These are phyloP conservation scores for Tetraselmis chui DNA, from an alignment of 139 green algal species.

Conservation along the genomic window DNA sequence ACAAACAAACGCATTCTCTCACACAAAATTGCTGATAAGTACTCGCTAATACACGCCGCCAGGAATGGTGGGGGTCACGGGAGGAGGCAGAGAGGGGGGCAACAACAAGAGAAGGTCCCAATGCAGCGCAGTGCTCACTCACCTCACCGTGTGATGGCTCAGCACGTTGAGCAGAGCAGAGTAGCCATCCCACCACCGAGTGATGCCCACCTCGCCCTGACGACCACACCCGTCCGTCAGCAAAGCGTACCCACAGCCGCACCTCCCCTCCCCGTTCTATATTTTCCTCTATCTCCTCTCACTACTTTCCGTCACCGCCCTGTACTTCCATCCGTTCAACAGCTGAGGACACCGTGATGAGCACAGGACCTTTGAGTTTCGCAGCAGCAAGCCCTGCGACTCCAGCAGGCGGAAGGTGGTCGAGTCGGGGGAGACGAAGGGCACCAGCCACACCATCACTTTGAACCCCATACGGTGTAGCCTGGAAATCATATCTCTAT, in stretches of 20 bases:
- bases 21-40: no score
- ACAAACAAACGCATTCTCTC: no score
- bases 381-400: constrained; percentile 1
- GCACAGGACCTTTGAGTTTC: neutral
- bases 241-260: neutral
- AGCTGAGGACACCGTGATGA: neutral
- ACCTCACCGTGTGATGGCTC: neutral
- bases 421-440: constrained; percentile 2
- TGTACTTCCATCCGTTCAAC: neutral
- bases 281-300: neutral
- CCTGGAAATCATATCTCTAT: neutral
- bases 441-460: neutral
- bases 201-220: neutral
- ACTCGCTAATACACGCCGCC: no score
- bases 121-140: neutral
- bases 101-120: no score
- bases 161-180: neutral
- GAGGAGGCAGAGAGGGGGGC: no score
- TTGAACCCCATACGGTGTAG: neutral
- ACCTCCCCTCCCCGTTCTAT: no score
- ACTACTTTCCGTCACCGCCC: neutral
- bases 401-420: neutral
- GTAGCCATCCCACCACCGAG: neutral
- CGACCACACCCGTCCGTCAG: neutral
- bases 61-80: no score